Conservation (phyloP, 495 filamentous ascomycete species). For the Hyaloscypha variabilis region DNA sequence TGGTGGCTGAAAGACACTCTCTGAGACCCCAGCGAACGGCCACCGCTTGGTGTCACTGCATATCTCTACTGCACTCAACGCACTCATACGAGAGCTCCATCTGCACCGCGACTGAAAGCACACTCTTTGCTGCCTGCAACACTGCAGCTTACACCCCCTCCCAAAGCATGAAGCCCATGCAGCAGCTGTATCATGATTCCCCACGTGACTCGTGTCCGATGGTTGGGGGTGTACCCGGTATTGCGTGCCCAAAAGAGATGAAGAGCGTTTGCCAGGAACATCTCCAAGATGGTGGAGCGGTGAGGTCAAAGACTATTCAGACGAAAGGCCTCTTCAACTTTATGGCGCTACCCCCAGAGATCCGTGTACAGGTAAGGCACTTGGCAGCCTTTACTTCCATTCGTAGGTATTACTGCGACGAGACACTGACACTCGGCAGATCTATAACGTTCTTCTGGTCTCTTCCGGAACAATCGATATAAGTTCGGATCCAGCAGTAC, state of each 20-base stretch:
- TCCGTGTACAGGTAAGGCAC: conserved; percentile 38
- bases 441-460: background rate
- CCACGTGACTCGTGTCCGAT: background rate
- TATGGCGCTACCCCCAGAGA: conserved; percentile 44
- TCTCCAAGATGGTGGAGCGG: background rate
- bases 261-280: too few relatives aligned
- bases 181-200: background rate
- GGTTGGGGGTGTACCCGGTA: background rate
- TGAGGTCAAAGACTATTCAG: background rate
- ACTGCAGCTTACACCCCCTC: background rate
- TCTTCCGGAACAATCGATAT: background rate
- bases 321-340: conserved; percentile 30
- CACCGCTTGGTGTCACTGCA: background rate
- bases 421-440: background rate
- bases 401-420: background rate
- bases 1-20: background rate
- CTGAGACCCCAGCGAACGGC: background rate
- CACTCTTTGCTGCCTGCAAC: background rate
- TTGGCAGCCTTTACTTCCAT: conserved; percentile 25
- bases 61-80: background rate
- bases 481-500: background rate
- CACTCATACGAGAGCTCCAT: background rate
- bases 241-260: too few relatives aligned
- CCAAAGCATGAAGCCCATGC: background rate
- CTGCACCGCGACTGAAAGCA: background rate